Base-by-base conservation (phyloP, 2,329 filamentous ascomycete species). In the Metarhizium humberi region DNA sequence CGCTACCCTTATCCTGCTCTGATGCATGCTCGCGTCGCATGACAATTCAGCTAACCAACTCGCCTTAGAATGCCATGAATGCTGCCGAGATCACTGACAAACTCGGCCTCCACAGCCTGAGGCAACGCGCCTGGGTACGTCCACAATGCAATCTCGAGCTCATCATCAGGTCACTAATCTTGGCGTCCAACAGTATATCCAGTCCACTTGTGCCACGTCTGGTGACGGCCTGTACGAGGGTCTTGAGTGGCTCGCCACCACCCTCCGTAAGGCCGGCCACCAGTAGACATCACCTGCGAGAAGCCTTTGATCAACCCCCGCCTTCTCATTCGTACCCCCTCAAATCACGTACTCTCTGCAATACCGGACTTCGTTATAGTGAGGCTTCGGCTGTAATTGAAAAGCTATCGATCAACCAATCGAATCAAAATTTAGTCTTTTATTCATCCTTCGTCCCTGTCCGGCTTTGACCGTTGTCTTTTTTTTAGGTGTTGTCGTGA, bases 21-120 rank as follows among this genome's bases (percentile, higher is more conserved):
- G 42, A 18, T 18, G 42, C 29, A 18, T 42, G 3, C 6, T 40
- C 20, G 7, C n/a, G 8, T n/a, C 32, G 30, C 13, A 16, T 25
- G 4, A 14, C 4, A n/a, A 11, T 50, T 45, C 13, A 30, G 38
- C 59, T 62, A 48, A 62, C 57, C 54, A 18, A 47, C 25, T 52
- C 25, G 32, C 46, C 7, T 58, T 69, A 96, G 92, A 97, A 97
- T 73, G 94, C 94, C 77, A 97, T 97, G 94, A 96, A 95, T 78
- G 92, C 94, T 70, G 92, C 94, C 71, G 94, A 99, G 81, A 97
- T 99, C 76, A 99, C 94, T 76, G 92, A 99, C 81, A 96, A 97
- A 86, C 90, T 99, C 76, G 94, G 94, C 72, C 91, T 99, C 70
- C 92, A 97, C 86, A 95, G 90, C 80, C 82, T 99, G 84, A 90